Conservation (phyloP, 2,329 filamentous ascomycete species). For the Emmonsia crescens region DNA sequence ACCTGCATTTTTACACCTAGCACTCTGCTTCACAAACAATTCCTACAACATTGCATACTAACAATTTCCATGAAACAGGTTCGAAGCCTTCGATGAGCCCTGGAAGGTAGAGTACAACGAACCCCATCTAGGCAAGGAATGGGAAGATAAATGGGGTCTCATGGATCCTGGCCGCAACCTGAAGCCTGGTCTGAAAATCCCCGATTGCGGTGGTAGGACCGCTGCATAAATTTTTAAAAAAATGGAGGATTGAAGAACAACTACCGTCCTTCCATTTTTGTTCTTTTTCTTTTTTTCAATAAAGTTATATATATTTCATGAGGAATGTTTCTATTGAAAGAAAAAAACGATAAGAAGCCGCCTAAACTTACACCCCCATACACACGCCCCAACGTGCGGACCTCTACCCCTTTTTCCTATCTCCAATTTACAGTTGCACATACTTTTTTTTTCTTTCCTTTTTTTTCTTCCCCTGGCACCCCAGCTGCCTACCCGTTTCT, state of each 20-base stretch:
- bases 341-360: too few relatives aligned
- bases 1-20: not conserved
- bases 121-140: conserved; percentile 51
- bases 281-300: not conserved
- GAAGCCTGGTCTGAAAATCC: conserved; percentile 74
- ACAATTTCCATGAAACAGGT: conserved; percentile 38
- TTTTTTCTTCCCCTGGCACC: not conserved
- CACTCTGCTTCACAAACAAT: conserved; percentile 10
- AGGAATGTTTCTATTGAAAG: not conserved
- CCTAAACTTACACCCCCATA: too few relatives aligned
- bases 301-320: not conserved
- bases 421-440: too few relatives aligned
- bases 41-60: not conserved
- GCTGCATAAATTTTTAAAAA: conserved; percentile 28
- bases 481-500: not conserved
- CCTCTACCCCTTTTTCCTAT: too few relatives aligned
- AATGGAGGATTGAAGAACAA: too few relatives aligned
- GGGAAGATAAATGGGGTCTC: conserved; percentile 94
- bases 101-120: conserved; percentile 76
- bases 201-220: conserved; percentile 70
- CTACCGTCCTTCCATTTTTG: not conserved
- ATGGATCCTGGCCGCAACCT: conserved; percentile 77
- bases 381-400: too few relatives aligned
- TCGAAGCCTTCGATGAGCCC: conserved; percentile 91
- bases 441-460: not conserved